phyloP scores from a whole-genome alignment of 257 asterid species.

The Solanum rostratum region DNA sequence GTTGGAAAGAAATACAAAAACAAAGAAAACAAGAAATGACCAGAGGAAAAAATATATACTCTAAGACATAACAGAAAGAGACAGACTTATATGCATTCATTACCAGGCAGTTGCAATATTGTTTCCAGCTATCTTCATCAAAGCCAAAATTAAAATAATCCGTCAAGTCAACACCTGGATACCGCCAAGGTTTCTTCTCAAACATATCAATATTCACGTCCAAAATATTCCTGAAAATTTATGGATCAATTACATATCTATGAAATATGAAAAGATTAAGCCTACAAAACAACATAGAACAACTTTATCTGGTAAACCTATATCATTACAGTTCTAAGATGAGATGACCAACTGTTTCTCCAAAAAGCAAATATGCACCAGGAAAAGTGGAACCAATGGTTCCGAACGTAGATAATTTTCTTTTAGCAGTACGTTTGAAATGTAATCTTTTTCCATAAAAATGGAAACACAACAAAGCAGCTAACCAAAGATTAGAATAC shows the following conservation, averaged over 20 bases:
- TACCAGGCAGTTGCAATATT: slow-evolving; percentile 23
- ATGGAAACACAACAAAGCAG: background rate
- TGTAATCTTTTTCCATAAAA: background rate
- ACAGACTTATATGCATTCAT: background rate
- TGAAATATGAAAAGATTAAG: background rate
- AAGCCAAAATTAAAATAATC: slow-evolving; percentile 38
- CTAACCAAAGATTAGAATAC: background rate
- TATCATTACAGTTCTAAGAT: background rate
- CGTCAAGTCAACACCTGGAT: slow-evolving; percentile 22
- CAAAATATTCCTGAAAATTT: slow-evolving; percentile 21
- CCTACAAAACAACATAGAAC: background rate
- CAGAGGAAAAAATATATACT: background rate
- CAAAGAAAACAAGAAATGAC: background rate
- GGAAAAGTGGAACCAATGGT: background rate
- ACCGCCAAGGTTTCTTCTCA: slow-evolving; percentile 27
- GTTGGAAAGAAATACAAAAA: background rate
- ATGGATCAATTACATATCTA: background rate
- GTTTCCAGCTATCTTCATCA: slow-evolving; percentile 32
- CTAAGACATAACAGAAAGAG: background rate
- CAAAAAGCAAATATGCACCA: background rate
- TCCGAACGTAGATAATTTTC: background rate
- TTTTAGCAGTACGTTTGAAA: background rate
- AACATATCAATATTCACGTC: slow-evolving; percentile 23
- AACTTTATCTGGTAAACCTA: background rate
- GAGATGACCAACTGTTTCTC: background rate